These are phyloP conservation scores for Thelonectria discophora DNA, from an alignment of 2,329 filamentous ascomycete genomes.

Conservation along the genomic window DNA sequence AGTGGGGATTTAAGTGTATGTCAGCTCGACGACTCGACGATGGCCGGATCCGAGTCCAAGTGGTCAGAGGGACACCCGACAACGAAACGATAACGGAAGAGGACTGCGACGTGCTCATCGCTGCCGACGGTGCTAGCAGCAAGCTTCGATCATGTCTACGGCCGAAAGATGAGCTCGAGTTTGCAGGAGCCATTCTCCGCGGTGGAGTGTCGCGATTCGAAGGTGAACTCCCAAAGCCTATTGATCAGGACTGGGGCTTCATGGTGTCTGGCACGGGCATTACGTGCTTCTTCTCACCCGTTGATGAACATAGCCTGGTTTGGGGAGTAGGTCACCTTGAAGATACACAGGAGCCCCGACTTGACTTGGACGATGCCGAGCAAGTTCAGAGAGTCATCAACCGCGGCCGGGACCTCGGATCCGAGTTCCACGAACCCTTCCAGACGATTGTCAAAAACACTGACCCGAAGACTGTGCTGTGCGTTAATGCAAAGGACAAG, in stretches of 20 bases:
- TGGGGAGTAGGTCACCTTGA: conserved; percentile 54
- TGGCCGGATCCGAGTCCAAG: conserved; percentile 38
- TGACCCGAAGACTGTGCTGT: conserved; percentile 48
- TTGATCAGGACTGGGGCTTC: conserved; percentile 52
- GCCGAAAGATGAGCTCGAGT: conserved; percentile 51
- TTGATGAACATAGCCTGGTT: conserved; percentile 51
- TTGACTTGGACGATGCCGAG: conserved; percentile 29
- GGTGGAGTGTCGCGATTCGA: conserved; percentile 51
- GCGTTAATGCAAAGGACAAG: conserved; percentile 56
- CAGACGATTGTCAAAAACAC: conserved; percentile 50
- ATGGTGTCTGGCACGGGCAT: conserved; percentile 51
- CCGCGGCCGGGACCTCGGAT: conserved; percentile 45
- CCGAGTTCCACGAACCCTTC: conserved; percentile 51
- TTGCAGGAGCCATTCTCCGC: conserved; percentile 51
- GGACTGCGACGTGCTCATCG: conserved; percentile 54
- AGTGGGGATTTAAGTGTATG: conserved; percentile 43
- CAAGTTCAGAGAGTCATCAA: conserved; percentile 44
- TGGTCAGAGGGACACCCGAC: conserved; percentile 18
- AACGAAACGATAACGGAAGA: conserved; percentile 19
- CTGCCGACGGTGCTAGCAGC: conserved; percentile 56
- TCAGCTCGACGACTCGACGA: conserved; percentile 33
- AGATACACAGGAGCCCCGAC: conserved; percentile 21
- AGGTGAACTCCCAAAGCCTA: conserved; percentile 43
- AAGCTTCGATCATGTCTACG: conserved; percentile 51
- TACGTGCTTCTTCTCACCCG: conserved; percentile 55